A percentile compares a stretch with the other conserved stretches of the same genome.
These are phyloP conservation scores for Mesotaenium endlicherianum DNA, from an alignment of 139 green algal genomes.

Conservation along the genomic window DNA sequence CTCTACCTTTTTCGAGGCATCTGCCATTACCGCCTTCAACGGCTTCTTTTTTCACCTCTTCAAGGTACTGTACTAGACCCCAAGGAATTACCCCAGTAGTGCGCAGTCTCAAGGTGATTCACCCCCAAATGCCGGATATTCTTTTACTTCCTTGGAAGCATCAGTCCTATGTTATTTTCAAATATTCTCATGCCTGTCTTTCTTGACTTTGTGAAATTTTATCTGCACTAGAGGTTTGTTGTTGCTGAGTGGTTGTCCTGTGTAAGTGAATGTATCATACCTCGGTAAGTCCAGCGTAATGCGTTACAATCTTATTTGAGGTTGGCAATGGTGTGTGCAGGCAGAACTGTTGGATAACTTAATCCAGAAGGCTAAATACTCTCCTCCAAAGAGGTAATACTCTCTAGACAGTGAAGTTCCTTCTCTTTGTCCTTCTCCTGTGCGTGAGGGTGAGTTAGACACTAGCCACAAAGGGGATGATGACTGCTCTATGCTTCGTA, in stretches of 20 bases:
- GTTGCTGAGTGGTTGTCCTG: background rate
- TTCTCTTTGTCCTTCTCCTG: background rate
- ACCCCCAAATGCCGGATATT: background rate
- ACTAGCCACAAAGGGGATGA: background rate
- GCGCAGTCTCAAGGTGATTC: background rate
- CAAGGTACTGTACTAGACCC: slow-evolving; percentile 8
- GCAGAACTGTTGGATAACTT: slow-evolving; percentile 27
- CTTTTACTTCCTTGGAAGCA: background rate
- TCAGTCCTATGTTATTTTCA: background rate
- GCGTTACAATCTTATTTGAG: background rate
- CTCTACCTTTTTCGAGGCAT: slow-evolving; percentile 13
- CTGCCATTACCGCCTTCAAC: background rate
- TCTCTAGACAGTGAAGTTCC: background rate
- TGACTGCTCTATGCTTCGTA: background rate
- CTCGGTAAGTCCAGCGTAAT: background rate
- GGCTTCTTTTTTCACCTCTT: slow-evolving; percentile 13
- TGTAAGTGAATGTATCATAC: background rate
- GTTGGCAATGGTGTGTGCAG: background rate
- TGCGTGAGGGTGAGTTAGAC: no score
- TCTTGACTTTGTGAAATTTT: background rate
- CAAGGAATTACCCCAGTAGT: background rate
- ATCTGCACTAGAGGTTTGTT: background rate
- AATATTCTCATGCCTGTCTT: background rate
- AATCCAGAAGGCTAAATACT: slow-evolving; percentile 30
- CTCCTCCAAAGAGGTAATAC: slow-evolving; percentile 26